Conservation (phyloP, 164 flowering plant species). For the Tetracentron sinense region DNA sequence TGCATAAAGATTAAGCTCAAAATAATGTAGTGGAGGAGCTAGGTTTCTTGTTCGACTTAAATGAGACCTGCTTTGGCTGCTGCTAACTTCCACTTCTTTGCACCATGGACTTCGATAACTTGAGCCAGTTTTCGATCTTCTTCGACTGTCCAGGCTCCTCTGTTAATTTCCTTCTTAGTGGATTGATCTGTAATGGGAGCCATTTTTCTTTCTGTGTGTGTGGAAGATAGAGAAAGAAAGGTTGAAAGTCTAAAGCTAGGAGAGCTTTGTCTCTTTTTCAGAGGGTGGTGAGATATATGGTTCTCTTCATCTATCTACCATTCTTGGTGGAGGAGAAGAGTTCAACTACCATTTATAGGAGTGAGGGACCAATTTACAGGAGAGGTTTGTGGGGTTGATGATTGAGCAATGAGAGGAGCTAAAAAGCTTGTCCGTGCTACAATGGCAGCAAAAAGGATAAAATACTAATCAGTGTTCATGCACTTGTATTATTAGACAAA, state of each 20-base stretch:
- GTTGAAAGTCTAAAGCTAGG: too few relatives aligned
- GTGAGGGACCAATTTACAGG: background rate
- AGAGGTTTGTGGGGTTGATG: background rate
- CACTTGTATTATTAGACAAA: too few relatives aligned
- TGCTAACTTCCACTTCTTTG: constrained; percentile 26
- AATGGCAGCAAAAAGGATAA: background rate
- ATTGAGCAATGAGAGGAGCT: background rate
- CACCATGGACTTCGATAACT: constrained; percentile 29
- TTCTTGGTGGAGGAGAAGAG: background rate
- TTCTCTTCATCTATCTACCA: background rate
- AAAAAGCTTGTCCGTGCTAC: background rate
- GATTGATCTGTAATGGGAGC: constrained; percentile 12
- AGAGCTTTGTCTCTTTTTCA: too few relatives aligned
- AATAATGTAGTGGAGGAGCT: background rate
- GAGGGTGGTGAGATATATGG: too few relatives aligned
- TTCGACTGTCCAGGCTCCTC: constrained; percentile 37
- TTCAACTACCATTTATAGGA: background rate
- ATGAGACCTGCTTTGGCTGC: constrained; percentile 32
- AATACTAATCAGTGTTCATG: too few relatives aligned
- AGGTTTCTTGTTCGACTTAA: background rate
- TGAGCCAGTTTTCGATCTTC: constrained; percentile 33
- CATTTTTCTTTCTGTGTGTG: constrained; percentile 1
- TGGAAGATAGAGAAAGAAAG: too few relatives aligned
- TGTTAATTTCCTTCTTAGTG: constrained; percentile 16
- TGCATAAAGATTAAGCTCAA: background rate